phyloP scores from a whole-genome alignment of 75 land plant genomes.

The Pinus taeda region DNA sequence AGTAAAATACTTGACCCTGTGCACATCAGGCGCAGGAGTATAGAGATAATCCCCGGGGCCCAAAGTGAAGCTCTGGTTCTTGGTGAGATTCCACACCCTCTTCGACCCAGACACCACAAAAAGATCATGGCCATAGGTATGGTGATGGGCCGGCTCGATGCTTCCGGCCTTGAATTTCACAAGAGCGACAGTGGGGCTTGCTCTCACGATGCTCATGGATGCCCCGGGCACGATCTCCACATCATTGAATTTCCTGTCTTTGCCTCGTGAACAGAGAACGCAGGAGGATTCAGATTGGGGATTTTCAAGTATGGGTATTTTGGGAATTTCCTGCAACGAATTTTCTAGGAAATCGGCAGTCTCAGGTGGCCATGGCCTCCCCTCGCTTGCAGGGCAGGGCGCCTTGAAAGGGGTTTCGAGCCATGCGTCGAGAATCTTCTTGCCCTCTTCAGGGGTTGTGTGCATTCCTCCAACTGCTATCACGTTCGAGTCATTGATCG shows the following conservation, averaged over 20 bases:
- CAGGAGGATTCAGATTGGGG: too few species aligned
- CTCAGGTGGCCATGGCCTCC: constrained; percentile 39
- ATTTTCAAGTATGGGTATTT: too few species aligned
- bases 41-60: constrained; percentile 81
- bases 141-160: constrained; percentile 89
- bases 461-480: constrained; percentile 58
- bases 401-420: constrained; percentile 75
- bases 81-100: constrained; percentile 84
- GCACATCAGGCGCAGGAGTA: constrained; percentile 88
- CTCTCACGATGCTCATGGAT: too few species aligned
- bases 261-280: too few species aligned
- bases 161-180: too few species aligned
- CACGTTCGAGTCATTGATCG: constrained; percentile 80
- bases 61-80: constrained; percentile 53
- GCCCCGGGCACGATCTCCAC: too few species aligned
- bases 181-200: too few species aligned
- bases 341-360: too few species aligned
- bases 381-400: constrained; percentile 75
- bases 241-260: too few species aligned
- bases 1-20: constrained; percentile 76
- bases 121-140: constrained; percentile 88
- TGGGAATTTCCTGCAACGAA: too few species aligned
- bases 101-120: constrained; percentile 69
- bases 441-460: constrained; percentile 42
- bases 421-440: constrained; percentile 63